A percentile compares a stretch with the other conserved stretches of the same genome.
These are phyloP conservation scores for Viola pubescens DNA, from an alignment of 441 rosid genomes.

Conservation along the genomic window DNA sequence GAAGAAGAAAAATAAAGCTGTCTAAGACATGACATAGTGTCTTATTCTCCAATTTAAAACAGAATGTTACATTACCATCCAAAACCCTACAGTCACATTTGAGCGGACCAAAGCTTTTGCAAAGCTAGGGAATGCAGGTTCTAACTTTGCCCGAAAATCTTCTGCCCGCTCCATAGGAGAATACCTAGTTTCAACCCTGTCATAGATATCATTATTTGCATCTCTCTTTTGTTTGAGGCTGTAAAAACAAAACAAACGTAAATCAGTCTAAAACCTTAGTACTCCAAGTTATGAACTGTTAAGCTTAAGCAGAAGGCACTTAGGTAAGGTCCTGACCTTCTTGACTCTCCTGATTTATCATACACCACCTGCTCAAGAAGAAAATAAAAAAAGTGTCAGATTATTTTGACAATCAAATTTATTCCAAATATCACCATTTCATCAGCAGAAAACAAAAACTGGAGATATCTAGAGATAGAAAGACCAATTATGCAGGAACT, in stretches of 20 bases:
- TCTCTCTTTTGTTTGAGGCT: slow-evolving; percentile 31
- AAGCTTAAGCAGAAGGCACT: background rate
- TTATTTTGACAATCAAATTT: slow-evolving; percentile 2
- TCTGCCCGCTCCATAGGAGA: slow-evolving; percentile 28
- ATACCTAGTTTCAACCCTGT: slow-evolving; percentile 22
- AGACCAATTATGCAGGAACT: background rate
- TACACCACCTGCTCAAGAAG: slow-evolving; percentile 26
- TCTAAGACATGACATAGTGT: slow-evolving; percentile 2
- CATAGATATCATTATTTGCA: slow-evolving; percentile 22
- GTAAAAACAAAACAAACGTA: slow-evolving; percentile 1
- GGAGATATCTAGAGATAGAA: background rate
- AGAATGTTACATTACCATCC: slow-evolving; percentile 35
- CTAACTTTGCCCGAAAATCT: slow-evolving; percentile 27
- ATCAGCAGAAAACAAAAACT: background rate
- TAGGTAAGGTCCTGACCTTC: slow-evolving; percentile 23
- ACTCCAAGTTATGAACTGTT: slow-evolving; percentile 1
- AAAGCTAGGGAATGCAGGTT: slow-evolving; percentile 34
- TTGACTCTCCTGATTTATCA: slow-evolving; percentile 24
- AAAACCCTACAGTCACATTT: slow-evolving; percentile 45
- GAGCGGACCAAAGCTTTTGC: slow-evolving; percentile 45
- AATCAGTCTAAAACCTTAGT: slow-evolving; percentile 6
- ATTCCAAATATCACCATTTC: background rate
- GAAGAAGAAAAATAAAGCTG: slow-evolving; percentile 1
- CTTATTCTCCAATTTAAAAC: slow-evolving; percentile 11
- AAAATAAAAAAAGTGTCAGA: slow-evolving; percentile 7